A percentile compares a stretch with the other conserved stretches of the same genome.
These are phyloP conservation scores for Penicillium ochrochloron DNA, from an alignment of 495 filamentous ascomycete species.

Conservation along the genomic window DNA sequence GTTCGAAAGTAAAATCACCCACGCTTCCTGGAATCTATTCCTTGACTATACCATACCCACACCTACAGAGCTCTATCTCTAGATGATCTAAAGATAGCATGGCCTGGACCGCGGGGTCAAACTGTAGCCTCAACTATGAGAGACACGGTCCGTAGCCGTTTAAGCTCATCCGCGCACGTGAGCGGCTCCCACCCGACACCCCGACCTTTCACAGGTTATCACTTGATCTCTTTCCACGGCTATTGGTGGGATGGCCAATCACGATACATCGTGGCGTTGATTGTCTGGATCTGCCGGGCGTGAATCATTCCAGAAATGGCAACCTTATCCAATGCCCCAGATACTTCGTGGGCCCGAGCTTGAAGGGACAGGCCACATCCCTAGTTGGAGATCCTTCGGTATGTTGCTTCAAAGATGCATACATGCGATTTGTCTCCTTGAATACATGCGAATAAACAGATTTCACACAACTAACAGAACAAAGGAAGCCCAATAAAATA, in stretches of 20 bases:
- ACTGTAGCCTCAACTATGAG: background rate
- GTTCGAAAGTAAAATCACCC: background rate
- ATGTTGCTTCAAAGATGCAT: background rate
- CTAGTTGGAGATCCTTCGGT: background rate
- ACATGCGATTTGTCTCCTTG: background rate
- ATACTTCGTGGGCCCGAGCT: slow-evolving; percentile 12
- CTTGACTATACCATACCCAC: background rate
- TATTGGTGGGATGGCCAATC: slow-evolving; percentile 17
- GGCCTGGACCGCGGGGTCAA: background rate
- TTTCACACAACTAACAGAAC: background rate
- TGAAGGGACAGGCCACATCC: background rate
- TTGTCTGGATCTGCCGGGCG: background rate
- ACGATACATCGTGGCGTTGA: background rate
- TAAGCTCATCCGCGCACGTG: slow-evolving; percentile 30
- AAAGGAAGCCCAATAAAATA: background rate
- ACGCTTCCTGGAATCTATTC: background rate
- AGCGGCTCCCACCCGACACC: slow-evolving; percentile 23
- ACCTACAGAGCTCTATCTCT: background rate
- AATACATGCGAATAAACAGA: background rate
- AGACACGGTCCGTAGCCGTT: slow-evolving; percentile 6
- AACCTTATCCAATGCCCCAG: slow-evolving; percentile 19
- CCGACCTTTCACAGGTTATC: slow-evolving; percentile 5
- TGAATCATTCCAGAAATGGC: slow-evolving; percentile 18
- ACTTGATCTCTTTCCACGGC: slow-evolving; percentile 4
- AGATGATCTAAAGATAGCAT: background rate